Base-by-base conservation (phyloP, 2,329 filamentous ascomycete species). In the Colletotrichum falcatum region DNA sequence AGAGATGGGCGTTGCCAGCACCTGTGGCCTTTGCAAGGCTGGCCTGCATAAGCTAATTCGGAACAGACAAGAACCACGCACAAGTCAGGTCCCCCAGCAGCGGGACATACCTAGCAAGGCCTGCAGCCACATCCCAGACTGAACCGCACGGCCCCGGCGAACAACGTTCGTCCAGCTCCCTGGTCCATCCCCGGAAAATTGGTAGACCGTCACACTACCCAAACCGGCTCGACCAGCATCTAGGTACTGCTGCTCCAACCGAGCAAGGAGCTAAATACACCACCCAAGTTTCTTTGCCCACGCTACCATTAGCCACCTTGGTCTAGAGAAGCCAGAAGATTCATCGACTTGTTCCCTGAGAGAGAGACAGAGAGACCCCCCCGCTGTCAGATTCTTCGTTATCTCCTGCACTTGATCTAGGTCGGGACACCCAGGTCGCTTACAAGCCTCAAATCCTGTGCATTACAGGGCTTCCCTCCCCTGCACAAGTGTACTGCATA, bases 21-120 rank as follows among this genome's bases (percentile, higher is more conserved):
- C 44, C 58, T 23, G 58, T 68, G 58, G 69, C 30, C 58, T 18
- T 61, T 64, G 48, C 65, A 70, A 71, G 69, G 65, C 65, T 69
- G 69, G 65, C 65, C 69, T 69, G 69, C 69, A 71, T 71, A 66
- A 69, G 68, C 69, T 71, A 71, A 71, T 63, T 59, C 64, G 51
- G 68, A 71, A 63, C 49, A 71, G 65, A 71, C 59, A 64, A 62
- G 44, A 42, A 20, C 62, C 16, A 65, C 51, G 48, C 58, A 30
- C 65, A 67, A 63, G 59, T 71, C 68, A 63, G 64, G 49, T 67
- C 49, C 67, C 66, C 65, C 59, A 56, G 59, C 28, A 63, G 63
- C 63, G 63, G 67, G 56, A 61, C 56, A 66, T 48, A 70, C 30
- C 39, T 12, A 37, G 37, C 11, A 66, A 65, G 51, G 58, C 28